Evolutionary conservation across 2,329 filamentous ascomycete genomes (phyloP).

Genomic region (Ceratocystiopsis brevicomis): DNA sequence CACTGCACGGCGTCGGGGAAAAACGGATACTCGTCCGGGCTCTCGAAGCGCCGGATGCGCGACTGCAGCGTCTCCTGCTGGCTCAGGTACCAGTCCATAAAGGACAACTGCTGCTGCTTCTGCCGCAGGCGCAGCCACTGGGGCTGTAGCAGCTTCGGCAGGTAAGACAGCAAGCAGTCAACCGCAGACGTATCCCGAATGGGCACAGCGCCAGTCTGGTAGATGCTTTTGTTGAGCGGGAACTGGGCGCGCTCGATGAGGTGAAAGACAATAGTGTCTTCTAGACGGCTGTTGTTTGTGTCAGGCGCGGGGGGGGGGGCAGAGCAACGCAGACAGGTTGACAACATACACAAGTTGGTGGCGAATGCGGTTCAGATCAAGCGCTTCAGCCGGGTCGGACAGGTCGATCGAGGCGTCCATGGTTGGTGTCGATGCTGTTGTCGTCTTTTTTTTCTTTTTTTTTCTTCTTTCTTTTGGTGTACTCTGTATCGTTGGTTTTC

Average conservation of each 20-base stretch:
- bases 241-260: slow-evolving; percentile 97
- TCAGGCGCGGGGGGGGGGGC: too few relatives aligned
- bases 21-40: slow-evolving; percentile 94
- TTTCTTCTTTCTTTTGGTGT: neutral
- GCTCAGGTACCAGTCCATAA: slow-evolving; percentile 84
- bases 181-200: slow-evolving; percentile 39
- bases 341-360: slow-evolving; percentile 91
- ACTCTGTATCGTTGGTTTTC: too few relatives aligned
- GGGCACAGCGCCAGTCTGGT: slow-evolving; percentile 57
- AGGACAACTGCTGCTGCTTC: slow-evolving; percentile 41
- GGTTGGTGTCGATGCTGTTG: slow-evolving; percentile 2
- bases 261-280: slow-evolving; percentile 95
- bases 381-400: slow-evolving; percentile 62
- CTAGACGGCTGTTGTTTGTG: slow-evolving; percentile 49
- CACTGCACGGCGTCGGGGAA: slow-evolving; percentile 64
- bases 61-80: slow-evolving; percentile 87
- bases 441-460: neutral
- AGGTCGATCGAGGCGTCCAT: slow-evolving; percentile 92
- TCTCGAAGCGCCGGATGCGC: slow-evolving; percentile 82
- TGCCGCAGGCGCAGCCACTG: neutral
- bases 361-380: slow-evolving; percentile 81
- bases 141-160: neutral
- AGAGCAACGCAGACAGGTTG: too few relatives aligned
- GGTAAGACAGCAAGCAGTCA: too few relatives aligned
- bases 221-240: slow-evolving; percentile 76